Evolutionary conservation across 2,329 filamentous ascomycete species (phyloP), one percentile per base, ranked within the genome.

Genomic region (Colletotrichum shisoi): DNA sequence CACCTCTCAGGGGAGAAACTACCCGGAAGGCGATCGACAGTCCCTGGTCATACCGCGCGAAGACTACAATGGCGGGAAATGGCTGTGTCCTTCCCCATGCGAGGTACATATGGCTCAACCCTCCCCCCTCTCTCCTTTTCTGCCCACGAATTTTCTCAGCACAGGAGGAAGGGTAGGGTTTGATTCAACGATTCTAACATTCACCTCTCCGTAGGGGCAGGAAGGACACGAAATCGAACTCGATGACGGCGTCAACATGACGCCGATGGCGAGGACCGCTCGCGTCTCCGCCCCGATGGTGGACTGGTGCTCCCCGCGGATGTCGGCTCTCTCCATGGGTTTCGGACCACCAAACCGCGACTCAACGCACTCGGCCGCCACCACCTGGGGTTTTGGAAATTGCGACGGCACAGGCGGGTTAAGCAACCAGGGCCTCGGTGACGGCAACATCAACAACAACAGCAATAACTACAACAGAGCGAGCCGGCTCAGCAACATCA

Each of bases 251-350:
- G n/a, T 60, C 13, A 24, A 54, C 24, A n/a, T 63, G 12, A 19
- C 60, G 7, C 67, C 60, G 17, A 53, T 56, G 13, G 8, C 40
- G 11, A 39, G 31, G 42, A 13, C 64, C 4, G 11, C 34, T 7
- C 31, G 31, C 31, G 31, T 3, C 12, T 9, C 31, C 9, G 59
- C 67, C 15, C 67, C 67, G 40, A 68, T 60, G 3, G 37, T 69
- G 8, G 57, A 69, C 27, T 69, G 67, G 67, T 42, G 54, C 9
- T 68, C 64, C 0, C 67, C 67, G 34, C 67, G 67, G 54, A 57
- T 69, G 64, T 69, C 67, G 12, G 60, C 64, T 51, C 27, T 69
- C 5, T 69, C 67, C 4, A 61, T 69, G 67, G 67, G 67, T 4
- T 69, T 69, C 44, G 44, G 39, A 9, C n/a, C 7, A 27, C 42